These are phyloP conservation scores for Cyberlindnera saturnus DNA, from an alignment of 805 yeast species.

Conservation along the genomic window DNA sequence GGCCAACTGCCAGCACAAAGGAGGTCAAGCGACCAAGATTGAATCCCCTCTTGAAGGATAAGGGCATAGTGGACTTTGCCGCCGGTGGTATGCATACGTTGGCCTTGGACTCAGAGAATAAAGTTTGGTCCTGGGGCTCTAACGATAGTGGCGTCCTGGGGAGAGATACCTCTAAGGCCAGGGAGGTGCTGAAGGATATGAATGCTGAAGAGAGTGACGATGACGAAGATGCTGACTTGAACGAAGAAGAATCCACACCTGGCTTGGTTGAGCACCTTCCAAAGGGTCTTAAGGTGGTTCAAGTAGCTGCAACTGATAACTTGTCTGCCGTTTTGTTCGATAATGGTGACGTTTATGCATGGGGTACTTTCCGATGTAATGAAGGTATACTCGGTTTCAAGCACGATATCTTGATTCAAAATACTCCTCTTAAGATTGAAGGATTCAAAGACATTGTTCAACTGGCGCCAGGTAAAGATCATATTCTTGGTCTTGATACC, in stretches of 20 bases:
- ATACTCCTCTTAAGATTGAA: constrained; percentile 55
- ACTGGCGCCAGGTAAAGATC: constrained; percentile 91
- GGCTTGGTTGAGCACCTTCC: constrained; percentile 66
- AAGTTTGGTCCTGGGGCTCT: constrained; percentile 98
- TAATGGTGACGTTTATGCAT: constrained; percentile 87
- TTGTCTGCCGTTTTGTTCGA: constrained; percentile 73
- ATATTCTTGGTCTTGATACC: constrained; percentile 73
- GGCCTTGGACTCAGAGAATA: constrained; percentile 70
- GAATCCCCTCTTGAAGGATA: constrained; percentile 69
- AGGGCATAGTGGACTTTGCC: constrained; percentile 76
- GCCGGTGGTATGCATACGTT: constrained; percentile 95
- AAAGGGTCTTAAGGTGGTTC: constrained; percentile 53
- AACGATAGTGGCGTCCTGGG: constrained; percentile 92
- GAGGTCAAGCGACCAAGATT: constrained; percentile 95
- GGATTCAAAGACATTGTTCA: constrained; percentile 67
- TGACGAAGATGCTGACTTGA: constrained; percentile 74
- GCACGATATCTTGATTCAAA: constrained; percentile 57
- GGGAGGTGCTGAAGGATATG: constrained; percentile 62
- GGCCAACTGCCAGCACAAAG: constrained; percentile 85
- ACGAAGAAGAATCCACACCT: constrained; percentile 87
- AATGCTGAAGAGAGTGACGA: constrained; percentile 53
- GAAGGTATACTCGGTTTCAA: constrained; percentile 88
- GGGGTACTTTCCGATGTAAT: constrained; percentile 95
- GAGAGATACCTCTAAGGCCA: constrained; percentile 66
- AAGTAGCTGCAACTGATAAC: constrained; percentile 88